Conservation (phyloP, 78 protist species). For the Dictyostelium capitatum region DNA sequence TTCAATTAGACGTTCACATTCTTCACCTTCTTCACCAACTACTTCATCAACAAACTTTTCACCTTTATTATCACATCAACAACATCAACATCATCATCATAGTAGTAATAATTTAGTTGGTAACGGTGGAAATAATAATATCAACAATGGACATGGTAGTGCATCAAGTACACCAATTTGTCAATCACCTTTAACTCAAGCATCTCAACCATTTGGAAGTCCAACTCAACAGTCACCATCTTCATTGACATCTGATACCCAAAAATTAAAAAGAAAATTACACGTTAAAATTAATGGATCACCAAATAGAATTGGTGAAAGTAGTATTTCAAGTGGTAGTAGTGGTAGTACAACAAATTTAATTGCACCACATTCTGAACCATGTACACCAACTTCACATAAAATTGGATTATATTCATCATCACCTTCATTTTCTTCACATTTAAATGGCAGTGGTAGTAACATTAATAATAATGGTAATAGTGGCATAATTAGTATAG, state of each 20-base stretch:
- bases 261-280: slow-evolving; percentile 13
- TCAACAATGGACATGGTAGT: neutral
- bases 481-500: neutral
- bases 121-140: neutral
- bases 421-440: slow-evolving; percentile 34
- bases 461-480: too few relatives aligned
- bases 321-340: neutral
- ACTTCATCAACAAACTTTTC: slow-evolving; percentile 17
- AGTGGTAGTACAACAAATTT: neutral
- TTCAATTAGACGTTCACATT: neutral
- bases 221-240: neutral
- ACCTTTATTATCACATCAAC: slow-evolving; percentile 17
- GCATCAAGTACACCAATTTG: slow-evolving; percentile 9
- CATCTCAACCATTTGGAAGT: neutral
- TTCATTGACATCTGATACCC: neutral
- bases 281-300: slow-evolving; percentile 1
- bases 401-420: neutral
- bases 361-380: neutral
- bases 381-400: slow-evolving; percentile 43
- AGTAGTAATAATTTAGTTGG: neutral
- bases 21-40: slow-evolving; percentile 35
- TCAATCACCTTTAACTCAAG: slow-evolving; percentile 24
- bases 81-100: neutral
- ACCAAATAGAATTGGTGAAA: neutral
- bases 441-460: neutral